phyloP scores from a whole-genome alignment of 2,329 filamentous ascomycete species.

The Colletotrichum scovillei region DNA sequence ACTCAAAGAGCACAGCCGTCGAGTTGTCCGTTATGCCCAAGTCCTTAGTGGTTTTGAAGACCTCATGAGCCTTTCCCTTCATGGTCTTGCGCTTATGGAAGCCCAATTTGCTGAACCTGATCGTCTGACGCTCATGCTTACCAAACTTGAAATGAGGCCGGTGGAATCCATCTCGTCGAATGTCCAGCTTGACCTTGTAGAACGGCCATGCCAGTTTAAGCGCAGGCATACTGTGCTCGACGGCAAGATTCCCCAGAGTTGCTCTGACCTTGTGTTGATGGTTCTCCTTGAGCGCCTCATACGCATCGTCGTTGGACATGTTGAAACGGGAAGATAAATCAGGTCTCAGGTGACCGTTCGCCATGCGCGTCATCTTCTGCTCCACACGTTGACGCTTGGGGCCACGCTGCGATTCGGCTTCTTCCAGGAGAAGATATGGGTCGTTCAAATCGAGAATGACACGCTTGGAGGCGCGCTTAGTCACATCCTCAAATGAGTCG shows the following conservation, averaged over 20 bases:
- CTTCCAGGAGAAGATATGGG: constrained; percentile 85
- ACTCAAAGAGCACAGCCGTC: constrained; percentile 88
- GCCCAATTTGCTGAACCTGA: constrained; percentile 78
- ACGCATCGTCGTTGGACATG: constrained; percentile 94
- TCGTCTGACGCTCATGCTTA: constrained; percentile 72
- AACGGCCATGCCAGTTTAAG: constrained; percentile 94
- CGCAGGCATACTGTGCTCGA: constrained; percentile 94
- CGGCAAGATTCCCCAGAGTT: constrained; percentile 88
- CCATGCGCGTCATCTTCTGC: constrained; percentile 73
- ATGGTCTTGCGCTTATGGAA: constrained; percentile 84
- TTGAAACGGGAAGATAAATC: constrained; percentile 89
- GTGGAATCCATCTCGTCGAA: constrained; percentile 83
- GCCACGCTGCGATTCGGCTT: constrained; percentile 73
- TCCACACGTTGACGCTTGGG: constrained; percentile 69
- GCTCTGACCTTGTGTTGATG: constrained; percentile 96
- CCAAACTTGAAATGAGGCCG: constrained; percentile 82
- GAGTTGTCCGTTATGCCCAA: constrained; percentile 91
- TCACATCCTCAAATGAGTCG: constrained; percentile 82
- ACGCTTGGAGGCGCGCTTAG: constrained; percentile 78
- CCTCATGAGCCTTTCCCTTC: constrained; percentile 81
- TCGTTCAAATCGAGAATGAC: constrained; percentile 90
- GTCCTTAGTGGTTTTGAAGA: constrained; percentile 84
- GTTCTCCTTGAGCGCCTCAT: constrained; percentile 95
- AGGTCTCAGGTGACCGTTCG: constrained; percentile 75
- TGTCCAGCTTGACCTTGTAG: constrained; percentile 87